Percentiles rank a stretch among this genome's conserved stretches.
phyloP scores from a whole-genome alignment of 495 filamentous ascomycete genomes.

The Gamarada debralockiae region DNA sequence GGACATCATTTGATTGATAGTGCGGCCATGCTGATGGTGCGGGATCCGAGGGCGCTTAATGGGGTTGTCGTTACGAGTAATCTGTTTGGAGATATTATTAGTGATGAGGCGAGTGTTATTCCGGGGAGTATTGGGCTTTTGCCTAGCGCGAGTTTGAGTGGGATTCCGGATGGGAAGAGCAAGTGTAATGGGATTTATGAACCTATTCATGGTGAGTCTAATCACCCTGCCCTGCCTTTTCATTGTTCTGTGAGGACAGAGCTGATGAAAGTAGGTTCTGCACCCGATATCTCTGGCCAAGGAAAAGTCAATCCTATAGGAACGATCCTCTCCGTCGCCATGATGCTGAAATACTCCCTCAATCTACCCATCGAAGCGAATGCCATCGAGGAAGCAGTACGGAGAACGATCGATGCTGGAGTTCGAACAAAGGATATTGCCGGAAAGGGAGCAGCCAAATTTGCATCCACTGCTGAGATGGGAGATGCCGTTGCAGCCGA shows the following conservation, averaged over 20 bases:
- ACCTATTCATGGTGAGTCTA: constrained; percentile 82
- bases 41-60: constrained; percentile 87
- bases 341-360: constrained; percentile 91
- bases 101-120: constrained; percentile 94
- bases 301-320: constrained; percentile 86
- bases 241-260: too few relatives aligned
- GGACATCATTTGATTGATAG: constrained; percentile 93
- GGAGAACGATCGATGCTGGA: constrained; percentile 68
- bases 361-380: constrained; percentile 67
- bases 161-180: constrained; percentile 74
- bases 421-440: constrained; percentile 77
- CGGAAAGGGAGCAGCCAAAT: constrained; percentile 37
- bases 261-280: constrained; percentile 44
- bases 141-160: constrained; percentile 84
- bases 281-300: constrained; percentile 77
- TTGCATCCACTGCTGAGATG: constrained; percentile 65
- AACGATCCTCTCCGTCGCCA: constrained; percentile 80
- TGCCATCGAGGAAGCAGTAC: constrained; percentile 77
- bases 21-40: constrained; percentile 96
- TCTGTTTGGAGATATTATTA: constrained; percentile 95
- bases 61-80: constrained; percentile 93
- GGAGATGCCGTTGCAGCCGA: constrained; percentile 78
- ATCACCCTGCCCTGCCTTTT: not conserved
- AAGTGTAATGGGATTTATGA: constrained; percentile 89
- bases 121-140: constrained; percentile 86